Percentiles rank a stretch among this genome's conserved stretches.
Conservation (phyloP, 805 yeast genomes). For the Saccharomycopsis vini region DNA sequence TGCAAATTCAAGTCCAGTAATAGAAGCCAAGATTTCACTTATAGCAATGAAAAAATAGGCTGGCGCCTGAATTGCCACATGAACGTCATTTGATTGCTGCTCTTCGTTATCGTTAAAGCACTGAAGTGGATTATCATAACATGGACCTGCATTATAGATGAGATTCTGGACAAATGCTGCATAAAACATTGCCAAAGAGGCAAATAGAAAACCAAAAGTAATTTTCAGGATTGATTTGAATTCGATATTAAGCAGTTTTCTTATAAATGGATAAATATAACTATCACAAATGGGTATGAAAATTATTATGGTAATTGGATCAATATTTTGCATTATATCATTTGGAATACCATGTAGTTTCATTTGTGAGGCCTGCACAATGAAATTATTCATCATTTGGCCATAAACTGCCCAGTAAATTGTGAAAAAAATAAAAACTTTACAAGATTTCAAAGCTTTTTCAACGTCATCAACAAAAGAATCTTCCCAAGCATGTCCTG, state of each 20-base stretch:
- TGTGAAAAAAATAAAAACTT: slow-evolving; percentile 62
- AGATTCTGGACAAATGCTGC: slow-evolving; percentile 68
- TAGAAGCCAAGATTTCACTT: slow-evolving; percentile 71
- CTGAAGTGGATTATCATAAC: slow-evolving; percentile 53
- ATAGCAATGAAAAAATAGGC: slow-evolving; percentile 66
- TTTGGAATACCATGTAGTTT: slow-evolving; percentile 71
- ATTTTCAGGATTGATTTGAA: slow-evolving; percentile 69
- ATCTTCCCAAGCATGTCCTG: slow-evolving; percentile 62
- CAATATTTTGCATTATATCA: slow-evolving; percentile 67
- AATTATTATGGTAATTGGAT: slow-evolving; percentile 68
- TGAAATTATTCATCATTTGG: slow-evolving; percentile 62
- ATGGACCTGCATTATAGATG: slow-evolving; percentile 65
- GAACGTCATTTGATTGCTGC: slow-evolving; percentile 43
- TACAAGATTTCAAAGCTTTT: slow-evolving; percentile 60
- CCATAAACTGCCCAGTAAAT: slow-evolving; percentile 68
- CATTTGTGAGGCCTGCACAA: slow-evolving; percentile 69
- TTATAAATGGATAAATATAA: slow-evolving; percentile 45
- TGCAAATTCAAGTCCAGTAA: slow-evolving; percentile 79
- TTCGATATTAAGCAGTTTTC: slow-evolving; percentile 27
- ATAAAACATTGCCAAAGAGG: slow-evolving; percentile 57
- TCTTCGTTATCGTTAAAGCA: slow-evolving; percentile 37
- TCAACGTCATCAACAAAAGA: slow-evolving; percentile 65
- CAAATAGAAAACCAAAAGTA: slow-evolving; percentile 59
- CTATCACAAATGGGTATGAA: slow-evolving; percentile 66
- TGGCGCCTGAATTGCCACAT: slow-evolving; percentile 57